Percentiles rank a stretch among this genome's conserved stretches.
phyloP scores from a whole-genome alignment of 1,284 basidiomycete genomes.

The Rhizopogon parksii region DNA sequence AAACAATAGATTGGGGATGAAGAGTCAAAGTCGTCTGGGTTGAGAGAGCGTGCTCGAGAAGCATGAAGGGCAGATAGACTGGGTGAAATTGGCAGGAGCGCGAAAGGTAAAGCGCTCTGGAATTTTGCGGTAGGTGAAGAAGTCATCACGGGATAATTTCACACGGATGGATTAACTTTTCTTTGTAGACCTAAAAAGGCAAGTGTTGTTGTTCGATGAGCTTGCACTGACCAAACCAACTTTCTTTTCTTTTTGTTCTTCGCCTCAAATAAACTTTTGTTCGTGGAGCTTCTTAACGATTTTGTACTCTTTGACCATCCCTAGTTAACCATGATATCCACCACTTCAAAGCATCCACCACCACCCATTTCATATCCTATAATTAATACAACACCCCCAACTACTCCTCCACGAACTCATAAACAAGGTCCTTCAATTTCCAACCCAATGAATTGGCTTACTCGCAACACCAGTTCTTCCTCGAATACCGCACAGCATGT shows the following conservation, averaged over 20 bases:
- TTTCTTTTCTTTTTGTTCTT: slow-evolving; percentile 1
- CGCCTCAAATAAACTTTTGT: background rate
- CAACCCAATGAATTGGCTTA: slow-evolving; percentile 28
- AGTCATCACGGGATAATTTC: slow-evolving; percentile 4
- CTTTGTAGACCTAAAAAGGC: slow-evolving; percentile 18
- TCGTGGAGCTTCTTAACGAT: background rate
- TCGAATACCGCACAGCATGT: slow-evolving; percentile 12
- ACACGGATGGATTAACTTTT: slow-evolving; percentile 3
- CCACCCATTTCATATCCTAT: slow-evolving; percentile 40
- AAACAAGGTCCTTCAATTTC: slow-evolving; percentile 20
- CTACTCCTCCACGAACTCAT: slow-evolving; percentile 22
- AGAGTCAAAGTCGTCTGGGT: slow-evolving; percentile 24
- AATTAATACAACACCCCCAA: slow-evolving; percentile 17
- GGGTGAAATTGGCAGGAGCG: slow-evolving; percentile 44
- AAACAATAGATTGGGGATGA: slow-evolving; percentile 35
- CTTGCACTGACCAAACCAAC: too few relatives aligned
- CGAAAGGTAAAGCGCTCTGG: slow-evolving; percentile 39
- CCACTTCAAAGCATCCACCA: slow-evolving; percentile 18
- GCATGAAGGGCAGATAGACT: slow-evolving; percentile 55
- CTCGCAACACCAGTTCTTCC: slow-evolving; percentile 21
- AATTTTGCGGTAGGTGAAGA: slow-evolving; percentile 38
- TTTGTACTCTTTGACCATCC: slow-evolving; percentile 3
- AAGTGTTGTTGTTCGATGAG: slow-evolving; percentile 19
- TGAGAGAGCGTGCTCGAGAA: slow-evolving; percentile 29
- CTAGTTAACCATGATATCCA: slow-evolving; percentile 19